phyloP scores from a whole-genome alignment of 192 early-diverging fungal genomes.

The Linnemannia elongata region DNA sequence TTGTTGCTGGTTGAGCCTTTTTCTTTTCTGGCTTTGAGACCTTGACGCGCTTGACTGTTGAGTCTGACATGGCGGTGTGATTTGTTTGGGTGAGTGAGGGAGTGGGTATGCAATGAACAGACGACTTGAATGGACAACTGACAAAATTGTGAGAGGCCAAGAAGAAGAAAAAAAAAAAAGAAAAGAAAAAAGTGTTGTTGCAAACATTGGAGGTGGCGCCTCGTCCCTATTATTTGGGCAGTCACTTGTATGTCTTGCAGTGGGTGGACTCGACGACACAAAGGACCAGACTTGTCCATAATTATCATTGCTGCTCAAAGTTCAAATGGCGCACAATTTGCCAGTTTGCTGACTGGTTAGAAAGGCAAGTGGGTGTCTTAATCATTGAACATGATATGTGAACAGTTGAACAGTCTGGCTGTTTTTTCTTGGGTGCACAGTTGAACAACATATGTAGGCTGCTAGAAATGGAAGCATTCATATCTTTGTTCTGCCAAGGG shows the following conservation, averaged over 20 bases:
- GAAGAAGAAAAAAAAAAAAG: constrained; percentile 5
- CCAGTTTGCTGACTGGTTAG: no score
- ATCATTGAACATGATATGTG: no score
- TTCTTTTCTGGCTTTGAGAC: constrained; percentile 47
- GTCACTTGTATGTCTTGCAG: neutral
- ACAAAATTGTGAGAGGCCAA: neutral
- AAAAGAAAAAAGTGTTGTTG: constrained; percentile 10
- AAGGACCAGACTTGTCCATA: neutral
- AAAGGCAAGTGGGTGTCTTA: no score
- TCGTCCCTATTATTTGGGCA: neutral
- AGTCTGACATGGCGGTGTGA: constrained; percentile 28
- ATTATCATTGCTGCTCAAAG: neutral
- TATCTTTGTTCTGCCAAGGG: no score
- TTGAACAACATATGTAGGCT: no score
- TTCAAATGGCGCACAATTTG: no score
- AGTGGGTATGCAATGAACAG: neutral
- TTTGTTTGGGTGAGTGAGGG: neutral
- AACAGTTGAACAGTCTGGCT: no score
- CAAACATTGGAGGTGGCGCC: neutral
- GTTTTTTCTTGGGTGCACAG: no score
- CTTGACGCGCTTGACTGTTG: constrained; percentile 25
- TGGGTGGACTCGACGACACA: neutral
- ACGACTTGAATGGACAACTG: neutral
- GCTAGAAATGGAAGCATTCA: no score
- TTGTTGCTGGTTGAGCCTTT: constrained; percentile 1